Conservation (phyloP, 306 rosid genomes). For the Vachellia collinsii region DNA sequence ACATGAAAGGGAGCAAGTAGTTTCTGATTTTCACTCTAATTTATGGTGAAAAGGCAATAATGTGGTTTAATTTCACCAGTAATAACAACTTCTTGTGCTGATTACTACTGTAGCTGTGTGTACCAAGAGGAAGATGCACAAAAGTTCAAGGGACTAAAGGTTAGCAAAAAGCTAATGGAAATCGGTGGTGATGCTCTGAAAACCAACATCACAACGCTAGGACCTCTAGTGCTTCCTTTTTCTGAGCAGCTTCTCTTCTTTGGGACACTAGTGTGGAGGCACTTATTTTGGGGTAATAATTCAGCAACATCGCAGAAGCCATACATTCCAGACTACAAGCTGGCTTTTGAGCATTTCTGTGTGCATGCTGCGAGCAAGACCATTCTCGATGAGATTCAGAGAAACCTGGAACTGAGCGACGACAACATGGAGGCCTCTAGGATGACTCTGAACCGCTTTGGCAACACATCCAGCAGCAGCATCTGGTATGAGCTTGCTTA, state of each 20-base stretch:
- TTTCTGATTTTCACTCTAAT: not conserved
- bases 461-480: conserved; percentile 96
- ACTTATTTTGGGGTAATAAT: conserved; percentile 59
- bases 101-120: conserved; percentile 57
- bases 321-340: conserved; percentile 92
- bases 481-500: conserved; percentile 95
- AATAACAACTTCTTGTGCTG: not conserved
- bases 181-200: conserved; percentile 85
- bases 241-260: conserved; percentile 92
- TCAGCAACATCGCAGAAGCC: conserved; percentile 57
- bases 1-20: not conserved
- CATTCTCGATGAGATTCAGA: conserved; percentile 83
- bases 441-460: conserved; percentile 87
- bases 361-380: conserved; percentile 85
- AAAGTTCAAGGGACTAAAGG: conserved; percentile 73
- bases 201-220: conserved; percentile 52
- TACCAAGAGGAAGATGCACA: conserved; percentile 96
- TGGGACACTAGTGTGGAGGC: conserved; percentile 70
- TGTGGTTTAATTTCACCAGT: not conserved
- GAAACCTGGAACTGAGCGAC: conserved; percentile 80
- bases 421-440: conserved; percentile 85
- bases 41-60: not conserved
- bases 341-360: conserved; percentile 92
- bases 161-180: conserved; percentile 87
- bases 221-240: conserved; percentile 88